These are phyloP conservation scores for Bolboschoenoplectus hybrid DNA, from an alignment of 202 grass and related monocot genomes.

Conservation along the genomic window DNA sequence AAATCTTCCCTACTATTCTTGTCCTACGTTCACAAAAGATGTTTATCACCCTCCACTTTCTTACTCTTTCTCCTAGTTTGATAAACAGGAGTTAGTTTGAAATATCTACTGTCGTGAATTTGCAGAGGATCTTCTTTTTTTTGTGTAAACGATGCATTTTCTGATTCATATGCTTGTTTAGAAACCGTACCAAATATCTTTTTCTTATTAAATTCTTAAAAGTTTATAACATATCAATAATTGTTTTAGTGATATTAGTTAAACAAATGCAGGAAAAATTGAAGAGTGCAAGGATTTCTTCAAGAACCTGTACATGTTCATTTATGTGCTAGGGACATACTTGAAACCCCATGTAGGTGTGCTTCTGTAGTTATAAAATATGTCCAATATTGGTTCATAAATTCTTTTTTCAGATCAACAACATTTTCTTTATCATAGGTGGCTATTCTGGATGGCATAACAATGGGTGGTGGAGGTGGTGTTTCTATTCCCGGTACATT, in stretches of 20 bases:
- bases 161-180: neutral
- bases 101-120: constrained; percentile 11
- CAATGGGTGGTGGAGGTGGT: constrained; percentile 95
- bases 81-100: neutral
- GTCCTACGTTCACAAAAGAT: neutral
- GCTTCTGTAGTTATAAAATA: constrained; percentile 5
- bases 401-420: constrained; percentile 26
- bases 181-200: neutral
- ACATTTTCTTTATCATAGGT: constrained; percentile 53
- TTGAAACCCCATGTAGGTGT: constrained; percentile 95
- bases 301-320: constrained; percentile 81
- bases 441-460: constrained; percentile 88
- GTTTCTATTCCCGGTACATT: constrained; percentile 96
- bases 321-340: constrained; percentile 92
- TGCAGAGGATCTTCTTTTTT: neutral
- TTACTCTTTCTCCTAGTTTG: neutral
- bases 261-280: constrained; percentile 55
- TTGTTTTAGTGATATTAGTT: constrained; percentile 22
- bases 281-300: constrained; percentile 91
- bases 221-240: neutral
- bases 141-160: neutral
- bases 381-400: constrained; percentile 10
- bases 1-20: neutral
- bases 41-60: neutral
- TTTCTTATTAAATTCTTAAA: constrained; percentile 23